These are phyloP conservation scores for Cryphonectria parasitica DNA, from an alignment of 2,329 filamentous ascomycete species.

Conservation along the genomic window DNA sequence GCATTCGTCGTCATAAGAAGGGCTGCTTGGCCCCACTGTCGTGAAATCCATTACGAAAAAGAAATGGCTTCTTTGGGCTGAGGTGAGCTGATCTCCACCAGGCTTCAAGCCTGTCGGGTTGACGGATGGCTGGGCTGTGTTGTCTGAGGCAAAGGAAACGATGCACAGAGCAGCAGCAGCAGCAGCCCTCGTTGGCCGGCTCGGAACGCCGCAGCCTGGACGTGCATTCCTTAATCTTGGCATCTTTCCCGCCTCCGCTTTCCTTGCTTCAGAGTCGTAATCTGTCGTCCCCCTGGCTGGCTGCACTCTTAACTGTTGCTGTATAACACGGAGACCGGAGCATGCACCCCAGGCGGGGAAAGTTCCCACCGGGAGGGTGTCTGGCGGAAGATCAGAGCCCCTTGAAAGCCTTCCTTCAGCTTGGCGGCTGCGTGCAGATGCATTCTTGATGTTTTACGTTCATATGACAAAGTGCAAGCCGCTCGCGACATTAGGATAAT, in stretches of 20 bases:
- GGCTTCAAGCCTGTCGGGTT: neutral
- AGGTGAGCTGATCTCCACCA: constrained; percentile 2
- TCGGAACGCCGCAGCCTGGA: neutral
- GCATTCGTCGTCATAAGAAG: constrained; percentile 12
- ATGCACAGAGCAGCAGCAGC: neutral
- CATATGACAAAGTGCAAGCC: neutral
- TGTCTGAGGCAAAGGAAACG: neutral
- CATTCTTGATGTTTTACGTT: neutral
- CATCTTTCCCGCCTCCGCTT: neutral
- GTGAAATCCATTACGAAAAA: neutral
- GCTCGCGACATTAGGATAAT: neutral
- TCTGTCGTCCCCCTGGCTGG: neutral
- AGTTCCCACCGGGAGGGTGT: neutral
- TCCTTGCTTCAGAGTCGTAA: neutral
- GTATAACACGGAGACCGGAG: neutral
- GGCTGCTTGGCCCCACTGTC: neutral
- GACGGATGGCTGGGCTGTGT: neutral
- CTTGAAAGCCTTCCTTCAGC: neutral
- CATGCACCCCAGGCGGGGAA: neutral
- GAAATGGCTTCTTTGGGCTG: neutral
- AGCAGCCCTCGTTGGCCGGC: neutral
- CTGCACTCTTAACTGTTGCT: too few relatives aligned
- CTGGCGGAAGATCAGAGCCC: neutral
- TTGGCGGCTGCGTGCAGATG: neutral
- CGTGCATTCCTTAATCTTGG: neutral